Conservation (phyloP, 352 stramenopile species). For the Globisporangium megalacanthum region DNA sequence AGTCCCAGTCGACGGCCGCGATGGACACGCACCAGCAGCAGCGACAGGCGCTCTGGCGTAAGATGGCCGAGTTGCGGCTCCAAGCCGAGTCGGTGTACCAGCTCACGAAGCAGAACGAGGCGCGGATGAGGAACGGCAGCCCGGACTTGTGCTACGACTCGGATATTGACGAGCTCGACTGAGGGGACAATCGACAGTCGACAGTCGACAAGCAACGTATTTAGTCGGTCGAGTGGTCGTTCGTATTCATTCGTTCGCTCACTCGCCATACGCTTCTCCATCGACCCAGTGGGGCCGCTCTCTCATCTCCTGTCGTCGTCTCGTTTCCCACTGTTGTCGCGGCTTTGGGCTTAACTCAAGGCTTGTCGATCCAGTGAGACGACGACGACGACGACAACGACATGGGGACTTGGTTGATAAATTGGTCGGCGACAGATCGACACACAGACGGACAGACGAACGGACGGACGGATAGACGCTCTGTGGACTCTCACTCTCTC, state of each 20-base stretch:
- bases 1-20: not conserved
- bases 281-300: slow-evolving; percentile 5
- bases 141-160: slow-evolving; percentile 11
- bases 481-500: not conserved
- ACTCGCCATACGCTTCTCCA: not conserved
- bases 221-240: not conserved
- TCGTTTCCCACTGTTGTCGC: not conserved
- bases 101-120: slow-evolving; percentile 43
- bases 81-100: slow-evolving; percentile 58
- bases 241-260: slow-evolving; percentile 7
- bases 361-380: not conserved
- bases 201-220: too few relatives aligned
- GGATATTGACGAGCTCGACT: slow-evolving; percentile 6
- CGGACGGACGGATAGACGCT: not conserved
- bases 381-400: not conserved
- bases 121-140: slow-evolving; percentile 14
- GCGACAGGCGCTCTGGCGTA: slow-evolving; percentile 30
- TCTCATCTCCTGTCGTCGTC: not conserved
- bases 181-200: not conserved
- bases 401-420: not conserved
- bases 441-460: too few relatives aligned
- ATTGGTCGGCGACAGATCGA: not conserved
- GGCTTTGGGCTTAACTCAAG: not conserved
- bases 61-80: slow-evolving; percentile 50
- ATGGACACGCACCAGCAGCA: slow-evolving; percentile 5